phyloP scores from a whole-genome alignment of 331 rosid species.

The Rhamnella rubrinervis region DNA sequence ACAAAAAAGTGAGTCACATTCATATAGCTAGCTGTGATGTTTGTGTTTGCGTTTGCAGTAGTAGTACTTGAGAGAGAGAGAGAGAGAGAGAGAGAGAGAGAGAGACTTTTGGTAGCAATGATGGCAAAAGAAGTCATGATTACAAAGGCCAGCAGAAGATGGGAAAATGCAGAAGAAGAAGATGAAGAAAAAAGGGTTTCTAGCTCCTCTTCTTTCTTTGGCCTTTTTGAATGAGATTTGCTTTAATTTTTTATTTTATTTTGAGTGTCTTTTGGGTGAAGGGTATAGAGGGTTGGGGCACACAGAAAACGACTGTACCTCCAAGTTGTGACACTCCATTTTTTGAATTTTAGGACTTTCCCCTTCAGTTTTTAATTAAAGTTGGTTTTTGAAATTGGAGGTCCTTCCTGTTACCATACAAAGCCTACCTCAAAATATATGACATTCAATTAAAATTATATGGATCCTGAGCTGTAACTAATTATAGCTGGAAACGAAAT shows the following conservation, averaged over 20 bases:
- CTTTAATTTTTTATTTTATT: too few relatives aligned
- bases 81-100: constrained; percentile 32
- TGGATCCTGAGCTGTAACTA: constrained; percentile 16
- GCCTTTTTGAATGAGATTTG: constrained; percentile 22
- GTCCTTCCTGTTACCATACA: constrained; percentile 4
- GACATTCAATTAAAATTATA: neutral
- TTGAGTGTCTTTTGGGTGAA: neutral
- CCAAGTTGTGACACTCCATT: constrained; percentile 21
- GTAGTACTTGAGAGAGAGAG: constrained; percentile 34
- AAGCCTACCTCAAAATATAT: constrained; percentile 6
- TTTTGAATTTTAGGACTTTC: constrained; percentile 39
- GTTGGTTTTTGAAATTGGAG: neutral
- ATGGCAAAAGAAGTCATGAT: constrained; percentile 70
- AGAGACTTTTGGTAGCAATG: constrained; percentile 54
- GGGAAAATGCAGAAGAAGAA: constrained; percentile 39
- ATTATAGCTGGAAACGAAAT: neutral
- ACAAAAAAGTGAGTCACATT: constrained; percentile 10
- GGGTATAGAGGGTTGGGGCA: constrained; percentile 10
- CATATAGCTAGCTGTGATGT: constrained; percentile 24
- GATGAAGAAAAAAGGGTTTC: constrained; percentile 25
- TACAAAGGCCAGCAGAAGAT: constrained; percentile 57
- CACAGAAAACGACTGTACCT: constrained; percentile 30
- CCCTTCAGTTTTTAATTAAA: constrained; percentile 22
- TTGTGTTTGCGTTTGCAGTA: constrained; percentile 32
- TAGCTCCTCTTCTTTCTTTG: constrained; percentile 13